These are phyloP conservation scores for Stachybotrys chlorohalonatus DNA, from an alignment of 2,329 filamentous ascomycete genomes.

Conservation along the genomic window DNA sequence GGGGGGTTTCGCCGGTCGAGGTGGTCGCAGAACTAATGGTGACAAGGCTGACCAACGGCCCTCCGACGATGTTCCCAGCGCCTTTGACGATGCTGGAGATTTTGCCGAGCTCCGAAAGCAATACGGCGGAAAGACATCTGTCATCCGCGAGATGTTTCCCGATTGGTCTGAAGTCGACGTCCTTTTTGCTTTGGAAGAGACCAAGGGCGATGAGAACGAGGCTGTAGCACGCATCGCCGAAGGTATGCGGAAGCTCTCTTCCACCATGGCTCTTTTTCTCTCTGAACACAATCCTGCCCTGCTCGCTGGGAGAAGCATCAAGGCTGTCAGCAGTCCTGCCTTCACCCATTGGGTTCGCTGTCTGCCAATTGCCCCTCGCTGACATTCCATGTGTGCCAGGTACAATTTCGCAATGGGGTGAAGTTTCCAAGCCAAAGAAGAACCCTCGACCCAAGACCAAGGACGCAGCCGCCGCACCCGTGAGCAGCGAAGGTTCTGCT, in stretches of 20 bases:
- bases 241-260: conserved; percentile 41
- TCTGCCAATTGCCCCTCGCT: background rate
- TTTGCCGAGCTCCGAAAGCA: conserved; percentile 87
- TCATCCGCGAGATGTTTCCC: conserved; percentile 87
- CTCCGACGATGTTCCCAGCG: conserved; percentile 47
- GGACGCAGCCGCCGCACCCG: conserved; percentile 45
- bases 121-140: conserved; percentile 68
- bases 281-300: conserved; percentile 4
- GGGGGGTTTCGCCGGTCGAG: conserved; percentile 64
- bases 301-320: background rate
- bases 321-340: too few relatives aligned
- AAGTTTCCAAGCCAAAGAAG: conserved; percentile 76
- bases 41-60: conserved; percentile 47
- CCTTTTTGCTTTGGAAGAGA: conserved; percentile 85
- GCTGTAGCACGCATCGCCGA: conserved; percentile 73
- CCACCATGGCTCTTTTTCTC: conserved; percentile 6
- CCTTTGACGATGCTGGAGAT: conserved; percentile 76
- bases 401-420: conserved; percentile 73
- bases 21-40: conserved; percentile 68
- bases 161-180: conserved; percentile 95
- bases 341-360: background rate
- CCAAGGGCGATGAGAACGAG: conserved; percentile 65
- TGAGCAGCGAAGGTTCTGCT: conserved; percentile 35
- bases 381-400: conserved; percentile 34
- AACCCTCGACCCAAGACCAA: conserved; percentile 64